Percentiles rank a stretch among this genome's conserved stretches.
phyloP scores from a whole-genome alignment of 495 filamentous ascomycete genomes.

The Echria macrotheca region DNA sequence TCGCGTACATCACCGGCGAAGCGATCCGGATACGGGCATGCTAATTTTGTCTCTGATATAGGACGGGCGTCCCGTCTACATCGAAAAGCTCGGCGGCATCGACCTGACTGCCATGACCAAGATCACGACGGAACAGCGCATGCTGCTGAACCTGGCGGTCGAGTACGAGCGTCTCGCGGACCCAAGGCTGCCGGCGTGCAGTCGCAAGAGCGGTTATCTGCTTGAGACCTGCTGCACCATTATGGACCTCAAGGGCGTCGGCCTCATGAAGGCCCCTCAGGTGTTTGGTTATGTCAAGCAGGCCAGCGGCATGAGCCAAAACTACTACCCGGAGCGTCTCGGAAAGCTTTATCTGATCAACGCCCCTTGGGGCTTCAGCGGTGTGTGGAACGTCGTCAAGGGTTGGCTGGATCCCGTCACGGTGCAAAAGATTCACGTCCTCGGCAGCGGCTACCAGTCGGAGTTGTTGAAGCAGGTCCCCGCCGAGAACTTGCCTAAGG shows the following conservation, averaged over 20 bases:
- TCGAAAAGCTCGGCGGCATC: slow-evolving; percentile 92
- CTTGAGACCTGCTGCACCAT: slow-evolving; percentile 97
- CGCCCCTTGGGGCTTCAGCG: slow-evolving; percentile 87
- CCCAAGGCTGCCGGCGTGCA: slow-evolving; percentile 91
- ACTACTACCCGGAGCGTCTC: slow-evolving; percentile 96
- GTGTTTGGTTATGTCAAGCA: slow-evolving; percentile 70
- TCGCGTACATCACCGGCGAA: no score
- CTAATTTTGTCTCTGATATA: slow-evolving; percentile 27
- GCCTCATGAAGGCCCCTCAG: slow-evolving; percentile 67
- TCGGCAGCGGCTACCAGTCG: slow-evolving; percentile 73
- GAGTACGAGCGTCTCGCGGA: slow-evolving; percentile 96
- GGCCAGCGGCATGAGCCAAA: slow-evolving; percentile 67
- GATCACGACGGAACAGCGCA: slow-evolving; percentile 87
- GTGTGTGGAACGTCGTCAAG: slow-evolving; percentile 79
- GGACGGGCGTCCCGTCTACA: slow-evolving; percentile 96
- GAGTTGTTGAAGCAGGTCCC: slow-evolving; percentile 83
- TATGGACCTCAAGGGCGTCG: slow-evolving; percentile 94
- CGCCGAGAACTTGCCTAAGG: slow-evolving; percentile 79
- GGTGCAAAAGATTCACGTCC: slow-evolving; percentile 89
- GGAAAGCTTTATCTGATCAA: slow-evolving; percentile 92
- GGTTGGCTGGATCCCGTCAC: slow-evolving; percentile 93
- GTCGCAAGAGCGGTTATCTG: slow-evolving; percentile 79
- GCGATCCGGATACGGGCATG: background rate
- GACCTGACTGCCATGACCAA: slow-evolving; percentile 80
- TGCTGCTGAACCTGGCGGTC: slow-evolving; percentile 90